Evolutionary conservation across 768 basidiomycete species (phyloP).

Genomic region (Lactarius pseudohatsudake): DNA sequence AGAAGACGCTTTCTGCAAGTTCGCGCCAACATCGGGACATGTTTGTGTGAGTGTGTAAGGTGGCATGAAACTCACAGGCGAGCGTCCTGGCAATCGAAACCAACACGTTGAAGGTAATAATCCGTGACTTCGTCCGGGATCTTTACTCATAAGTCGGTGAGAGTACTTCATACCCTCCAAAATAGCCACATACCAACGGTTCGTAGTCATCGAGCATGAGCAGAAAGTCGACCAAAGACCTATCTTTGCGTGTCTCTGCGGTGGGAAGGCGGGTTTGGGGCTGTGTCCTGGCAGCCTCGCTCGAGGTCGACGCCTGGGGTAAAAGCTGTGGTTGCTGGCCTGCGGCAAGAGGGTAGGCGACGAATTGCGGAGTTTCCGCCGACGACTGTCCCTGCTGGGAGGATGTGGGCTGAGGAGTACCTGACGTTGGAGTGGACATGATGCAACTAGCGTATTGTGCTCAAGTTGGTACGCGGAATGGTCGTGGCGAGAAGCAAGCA

Average conservation of each 20-base stretch:
- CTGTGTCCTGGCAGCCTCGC: conserved; percentile 29
- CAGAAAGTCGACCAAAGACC: conserved; percentile 90
- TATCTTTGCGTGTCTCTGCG: conserved; percentile 84
- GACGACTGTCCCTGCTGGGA: conserved; percentile 29
- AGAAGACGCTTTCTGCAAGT: conserved; percentile 81
- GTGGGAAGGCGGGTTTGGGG: conserved; percentile 65
- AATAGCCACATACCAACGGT: conserved; percentile 66
- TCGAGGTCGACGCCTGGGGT: conserved; percentile 26
- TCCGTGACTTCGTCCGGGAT: conserved; percentile 98
- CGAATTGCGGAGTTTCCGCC: conserved; percentile 24
- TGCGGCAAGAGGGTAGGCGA: conserved; percentile 29
- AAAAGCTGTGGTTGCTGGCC: conserved; percentile 29
- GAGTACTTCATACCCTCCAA: background rate
- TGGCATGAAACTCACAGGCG: conserved; percentile 61
- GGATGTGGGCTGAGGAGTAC: conserved; percentile 21
- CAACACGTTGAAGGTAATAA: conserved; percentile 93
- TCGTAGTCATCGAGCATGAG: conserved; percentile 97
- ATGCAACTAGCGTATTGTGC: conserved; percentile 7
- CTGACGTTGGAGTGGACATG: conserved; percentile 29
- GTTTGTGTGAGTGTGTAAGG: background rate
- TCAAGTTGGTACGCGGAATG: background rate
- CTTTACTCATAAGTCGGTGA: conserved; percentile 41
- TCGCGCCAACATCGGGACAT: conserved; percentile 12
- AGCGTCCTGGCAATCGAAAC: conserved; percentile 94
- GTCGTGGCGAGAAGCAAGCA: background rate